Evolutionary conservation across 1,284 basidiomycete species (phyloP).

Genomic region (Ganoderma meredithae): DNA sequence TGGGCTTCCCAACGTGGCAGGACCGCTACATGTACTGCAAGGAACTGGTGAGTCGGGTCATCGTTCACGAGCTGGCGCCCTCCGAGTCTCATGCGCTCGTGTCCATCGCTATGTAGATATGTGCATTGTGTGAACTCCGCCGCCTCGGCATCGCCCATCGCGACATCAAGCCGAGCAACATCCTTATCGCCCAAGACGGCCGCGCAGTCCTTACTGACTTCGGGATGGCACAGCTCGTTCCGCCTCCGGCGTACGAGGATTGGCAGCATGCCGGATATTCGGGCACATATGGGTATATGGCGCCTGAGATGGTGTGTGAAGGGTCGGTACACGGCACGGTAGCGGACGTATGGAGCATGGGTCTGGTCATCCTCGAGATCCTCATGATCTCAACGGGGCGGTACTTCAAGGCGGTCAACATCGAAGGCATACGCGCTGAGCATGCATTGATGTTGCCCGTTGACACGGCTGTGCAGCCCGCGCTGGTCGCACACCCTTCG

Average conservation of each 20-base stretch:
- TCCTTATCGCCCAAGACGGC: conserved; percentile 34
- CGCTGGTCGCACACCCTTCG: background rate
- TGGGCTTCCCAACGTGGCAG: background rate
- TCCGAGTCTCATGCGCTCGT: background rate
- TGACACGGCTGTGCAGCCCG: background rate
- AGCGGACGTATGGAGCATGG: conserved; percentile 37
- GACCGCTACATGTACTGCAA: conserved; percentile 10
- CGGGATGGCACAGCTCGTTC: conserved; percentile 41
- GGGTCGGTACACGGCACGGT: conserved; percentile 21
- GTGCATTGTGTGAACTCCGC: conserved; percentile 30
- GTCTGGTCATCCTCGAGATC: conserved; percentile 35
- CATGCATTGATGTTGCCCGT: background rate
- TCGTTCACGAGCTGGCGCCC: no score
- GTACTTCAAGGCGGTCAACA: conserved; percentile 11
- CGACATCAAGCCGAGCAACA: conserved; percentile 39
- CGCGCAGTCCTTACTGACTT: conserved; percentile 36
- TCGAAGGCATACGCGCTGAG: conserved; percentile 7
- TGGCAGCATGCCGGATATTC: background rate
- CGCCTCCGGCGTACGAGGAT: conserved; percentile 31
- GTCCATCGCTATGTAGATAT: conserved; percentile 22
- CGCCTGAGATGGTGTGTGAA: conserved; percentile 24
- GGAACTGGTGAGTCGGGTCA: conserved; percentile 14
- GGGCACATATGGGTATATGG: conserved; percentile 14
- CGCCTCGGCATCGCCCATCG: conserved; percentile 30
- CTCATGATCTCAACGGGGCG: conserved; percentile 10